Base-by-base conservation (phyloP, 73 alveolate genomes). In the Paramecium sexaurelia region DNA sequence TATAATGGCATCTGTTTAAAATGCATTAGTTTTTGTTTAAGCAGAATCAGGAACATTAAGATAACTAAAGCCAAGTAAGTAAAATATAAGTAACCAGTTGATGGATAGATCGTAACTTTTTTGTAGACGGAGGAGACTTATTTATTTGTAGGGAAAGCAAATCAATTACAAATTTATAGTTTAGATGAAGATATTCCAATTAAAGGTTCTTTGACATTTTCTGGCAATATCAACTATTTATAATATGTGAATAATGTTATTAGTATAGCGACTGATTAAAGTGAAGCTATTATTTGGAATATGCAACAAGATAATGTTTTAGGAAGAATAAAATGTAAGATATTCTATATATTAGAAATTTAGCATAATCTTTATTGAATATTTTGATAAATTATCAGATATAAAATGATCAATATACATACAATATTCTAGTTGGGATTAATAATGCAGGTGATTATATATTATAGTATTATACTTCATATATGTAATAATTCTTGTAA, bases 251-350 rank as follows among this genome's bases (percentile, higher is more conserved):
- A 61, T 26, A 24, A 26, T 11, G 26, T 61, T 10, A 61, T 61
- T 9, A 61, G 83, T 24, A 61, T 61, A 26, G 33, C 47, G 7
- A 61, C 83, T 10, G 43, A 61, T 61, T 15, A 61, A 11, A 29
- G 26, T 6, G 39, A 29, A 11, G 39, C 83, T 13, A 9, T 61
- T 0, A 29, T 61, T 29, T 61, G 41, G 83, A 19, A 61, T 61
- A 26, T 32, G 19, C 7, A 13, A 29, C 22, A 61, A 29, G n/a
- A 61, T 61, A 29, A 11, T 26, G 17, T 61, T 32, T 29, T 61
- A 29, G 83, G 83, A 61, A 61, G 83, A 61, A 61, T 27, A 29
- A 32, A 61, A 61, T 61, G 83, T 61, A 61, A 29, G 83, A 32
- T 17, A 61, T 61, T 61, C 47, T 32, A 61, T 61, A 61, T 61